Base-by-base conservation (phyloP, 495 filamentous ascomycete genomes). In the Durotheca rogersii region DNA sequence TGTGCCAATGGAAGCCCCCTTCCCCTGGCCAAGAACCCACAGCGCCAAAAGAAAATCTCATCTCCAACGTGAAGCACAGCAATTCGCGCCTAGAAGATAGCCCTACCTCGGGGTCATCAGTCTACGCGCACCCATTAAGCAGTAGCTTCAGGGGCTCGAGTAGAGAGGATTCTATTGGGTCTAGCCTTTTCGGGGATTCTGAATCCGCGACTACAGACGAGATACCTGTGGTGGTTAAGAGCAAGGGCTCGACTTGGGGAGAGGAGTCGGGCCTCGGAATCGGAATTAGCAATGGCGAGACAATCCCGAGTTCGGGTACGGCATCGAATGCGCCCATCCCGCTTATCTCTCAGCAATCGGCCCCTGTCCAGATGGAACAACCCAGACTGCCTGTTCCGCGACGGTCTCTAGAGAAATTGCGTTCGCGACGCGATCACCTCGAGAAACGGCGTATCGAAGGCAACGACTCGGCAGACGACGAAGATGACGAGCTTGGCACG, bases 1-100 rank as follows among this genome's bases (percentile, higher is more conserved):
- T 91, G 41, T 98, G 93, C 63, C 83, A 90, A 61, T 98, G 93
- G 93, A 97, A 93, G 60, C 81, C 90, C 11, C 83, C 89, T 12
- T 72, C 77, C 6, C 67, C 77, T 0, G 70, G 72, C 14, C 73
- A 82, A 69, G 65, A 32, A 42, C 68, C 62, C 41, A 66, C 67
- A 3, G 42, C 75, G 40, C 54, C 68, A 2, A 63, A 70, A 29
- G 65, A 72, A 5, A 84, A 74, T 31, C 69, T 81, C 6, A 77
- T 89, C 30, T 83, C 86, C 1, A 72, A 72, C 33, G 71, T 84
- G 12, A 83, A 88, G 9, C 76, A 84, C 48, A 80, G 84, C 39
- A 77, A 73, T 16, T 53, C 74, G 2, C 76, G 79, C 4, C 69
- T 80, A 11, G 90, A 88, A 53, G 88, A 95, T 50, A 95, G 90